Evolutionary conservation across 164 flowering plant species (phyloP).

Genomic region (Kalanchoe fedtschenkoi): DNA sequence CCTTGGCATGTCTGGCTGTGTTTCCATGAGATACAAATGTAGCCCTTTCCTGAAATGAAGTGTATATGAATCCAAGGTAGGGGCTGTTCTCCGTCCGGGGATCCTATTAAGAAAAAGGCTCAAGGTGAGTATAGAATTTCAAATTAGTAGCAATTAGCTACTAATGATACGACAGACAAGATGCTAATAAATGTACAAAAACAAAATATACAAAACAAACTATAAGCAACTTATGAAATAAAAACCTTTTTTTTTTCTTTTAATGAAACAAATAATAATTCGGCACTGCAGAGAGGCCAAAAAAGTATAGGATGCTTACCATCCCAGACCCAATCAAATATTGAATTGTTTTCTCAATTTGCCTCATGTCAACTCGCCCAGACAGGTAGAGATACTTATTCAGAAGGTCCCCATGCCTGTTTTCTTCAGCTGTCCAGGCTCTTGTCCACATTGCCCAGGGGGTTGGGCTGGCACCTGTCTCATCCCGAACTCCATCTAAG

Average conservation of each 20-base stretch:
- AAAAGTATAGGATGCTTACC: constrained; percentile 4
- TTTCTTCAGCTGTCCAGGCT: no score
- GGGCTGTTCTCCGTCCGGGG: constrained; percentile 49
- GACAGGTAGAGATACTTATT: constrained; percentile 30
- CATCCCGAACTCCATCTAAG: constrained; percentile 36
- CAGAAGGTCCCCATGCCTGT: constrained; percentile 42
- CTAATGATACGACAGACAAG: neutral
- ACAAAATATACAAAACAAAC: no score
- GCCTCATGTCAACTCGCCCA: constrained; percentile 40
- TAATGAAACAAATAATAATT: neutral
- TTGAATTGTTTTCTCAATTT: constrained; percentile 33
- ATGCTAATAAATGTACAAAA: no score
- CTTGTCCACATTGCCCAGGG: no score
- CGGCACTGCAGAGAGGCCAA: neutral
- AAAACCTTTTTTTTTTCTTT: neutral
- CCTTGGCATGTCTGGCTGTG: constrained; percentile 43
- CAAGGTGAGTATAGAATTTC: no score
- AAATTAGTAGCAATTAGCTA: neutral
- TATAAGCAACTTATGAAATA: neutral
- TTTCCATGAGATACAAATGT: constrained; percentile 47
- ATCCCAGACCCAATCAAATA: constrained; percentile 31
- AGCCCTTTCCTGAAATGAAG: constrained; percentile 47
- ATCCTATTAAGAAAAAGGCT: constrained; percentile 14
- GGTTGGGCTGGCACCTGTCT: constrained; percentile 32
- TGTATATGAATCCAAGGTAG: constrained; percentile 40